phyloP scores from a whole-genome alignment of 2,329 filamentous ascomycete genomes.

The Penicillium sp. region DNA sequence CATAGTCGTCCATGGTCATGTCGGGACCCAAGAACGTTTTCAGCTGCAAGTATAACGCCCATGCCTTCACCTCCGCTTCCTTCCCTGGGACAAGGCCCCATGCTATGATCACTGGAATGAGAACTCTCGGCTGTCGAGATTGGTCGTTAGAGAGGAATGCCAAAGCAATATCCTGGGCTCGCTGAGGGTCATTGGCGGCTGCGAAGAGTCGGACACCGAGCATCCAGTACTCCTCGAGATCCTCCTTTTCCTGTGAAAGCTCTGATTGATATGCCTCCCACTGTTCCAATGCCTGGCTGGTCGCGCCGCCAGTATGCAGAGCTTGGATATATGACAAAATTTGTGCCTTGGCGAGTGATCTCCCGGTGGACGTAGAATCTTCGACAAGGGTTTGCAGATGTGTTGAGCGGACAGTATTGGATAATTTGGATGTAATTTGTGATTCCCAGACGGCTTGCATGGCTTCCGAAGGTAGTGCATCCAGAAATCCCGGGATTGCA shows the following conservation, averaged over 20 bases:
- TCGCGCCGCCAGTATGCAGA: conserved; percentile 62
- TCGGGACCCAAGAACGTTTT: conserved; percentile 58
- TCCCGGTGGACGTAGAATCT: conserved; percentile 63
- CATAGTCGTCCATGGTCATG: conserved; percentile 73
- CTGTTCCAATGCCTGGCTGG: conserved; percentile 59
- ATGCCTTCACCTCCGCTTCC: conserved; percentile 59
- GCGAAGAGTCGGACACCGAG: conserved; percentile 54
- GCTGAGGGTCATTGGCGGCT: conserved; percentile 46
- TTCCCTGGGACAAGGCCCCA: conserved; percentile 57
- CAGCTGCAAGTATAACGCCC: conserved; percentile 65
- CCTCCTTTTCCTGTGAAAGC: conserved; percentile 47
- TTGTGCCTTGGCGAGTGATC: conserved; percentile 56
- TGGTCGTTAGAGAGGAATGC: conserved; percentile 41
- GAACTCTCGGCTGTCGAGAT: conserved; percentile 45
- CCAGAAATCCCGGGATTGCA: conserved; percentile 48
- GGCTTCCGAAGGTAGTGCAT: conserved; percentile 58
- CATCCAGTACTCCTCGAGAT: conserved; percentile 46
- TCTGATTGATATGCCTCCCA: conserved; percentile 61
- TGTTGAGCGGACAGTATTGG: conserved; percentile 53
- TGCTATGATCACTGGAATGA: conserved; percentile 67
- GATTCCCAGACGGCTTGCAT: conserved; percentile 69
- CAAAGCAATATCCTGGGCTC: conserved; percentile 51
- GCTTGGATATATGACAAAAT: conserved; percentile 68
- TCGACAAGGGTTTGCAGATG: conserved; percentile 63
- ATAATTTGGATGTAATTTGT: conserved; percentile 44